These are phyloP conservation scores for Amylostereum chailletii DNA, from an alignment of 1,284 basidiomycete species.

Conservation along the genomic window DNA sequence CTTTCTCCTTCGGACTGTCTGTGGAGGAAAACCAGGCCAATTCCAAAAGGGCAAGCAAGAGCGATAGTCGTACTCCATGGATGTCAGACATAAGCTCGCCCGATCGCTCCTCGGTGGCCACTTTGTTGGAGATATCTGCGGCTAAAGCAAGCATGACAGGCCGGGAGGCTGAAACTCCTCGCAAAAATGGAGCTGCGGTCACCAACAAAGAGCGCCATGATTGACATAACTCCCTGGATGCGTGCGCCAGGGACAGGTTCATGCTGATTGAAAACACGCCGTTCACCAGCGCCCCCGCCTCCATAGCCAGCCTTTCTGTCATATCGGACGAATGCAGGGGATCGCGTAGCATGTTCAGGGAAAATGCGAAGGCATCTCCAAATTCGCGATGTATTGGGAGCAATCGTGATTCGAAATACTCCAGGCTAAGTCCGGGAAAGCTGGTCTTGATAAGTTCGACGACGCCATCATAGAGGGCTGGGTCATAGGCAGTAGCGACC, in stretches of 20 bases:
- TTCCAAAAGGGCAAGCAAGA: constrained; percentile 73
- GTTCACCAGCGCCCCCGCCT: constrained; percentile 38
- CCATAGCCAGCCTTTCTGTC: constrained; percentile 30
- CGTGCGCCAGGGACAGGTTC: constrained; percentile 78
- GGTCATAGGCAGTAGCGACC: constrained; percentile 60
- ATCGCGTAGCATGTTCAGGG: constrained; percentile 38
- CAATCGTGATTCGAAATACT: constrained; percentile 57
- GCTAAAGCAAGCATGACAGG: constrained; percentile 52
- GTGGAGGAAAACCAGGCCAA: constrained; percentile 66
- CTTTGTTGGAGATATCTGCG: constrained; percentile 53
- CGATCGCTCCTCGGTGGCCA: constrained; percentile 62
- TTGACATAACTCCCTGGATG: constrained; percentile 66
- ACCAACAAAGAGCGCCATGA: constrained; percentile 75
- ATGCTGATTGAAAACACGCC: constrained; percentile 65
- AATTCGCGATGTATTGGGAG: constrained; percentile 65
- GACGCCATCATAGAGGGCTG: constrained; percentile 55
- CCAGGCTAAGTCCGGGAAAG: constrained; percentile 49
- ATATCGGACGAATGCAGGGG: constrained; percentile 43
- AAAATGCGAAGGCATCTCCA: constrained; percentile 76
- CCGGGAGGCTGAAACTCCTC: constrained; percentile 46
- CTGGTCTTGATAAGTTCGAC: constrained; percentile 32
- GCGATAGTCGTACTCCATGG: constrained; percentile 66
- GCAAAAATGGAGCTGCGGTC: constrained; percentile 55
- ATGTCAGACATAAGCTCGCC: constrained; percentile 84
- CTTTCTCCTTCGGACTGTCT: constrained; percentile 46